A percentile compares a stretch with the other conserved stretches of the same genome.
These are phyloP conservation scores for Cytidiella melzeri DNA, from an alignment of 768 basidiomycete genomes.

Conservation along the genomic window DNA sequence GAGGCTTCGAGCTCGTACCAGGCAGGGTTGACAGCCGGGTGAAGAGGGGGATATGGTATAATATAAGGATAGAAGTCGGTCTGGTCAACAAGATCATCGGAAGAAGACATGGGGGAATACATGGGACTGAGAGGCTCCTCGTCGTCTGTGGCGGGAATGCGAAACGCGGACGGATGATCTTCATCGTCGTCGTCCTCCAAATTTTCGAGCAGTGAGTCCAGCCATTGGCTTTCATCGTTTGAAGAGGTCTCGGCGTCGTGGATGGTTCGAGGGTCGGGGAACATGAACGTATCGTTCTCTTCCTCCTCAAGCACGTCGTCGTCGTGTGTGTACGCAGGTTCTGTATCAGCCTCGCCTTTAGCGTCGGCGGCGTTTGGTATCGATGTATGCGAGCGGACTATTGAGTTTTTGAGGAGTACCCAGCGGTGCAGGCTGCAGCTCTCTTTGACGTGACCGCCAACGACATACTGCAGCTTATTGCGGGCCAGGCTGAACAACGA, in stretches of 20 bases:
- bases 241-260: conserved; percentile 35
- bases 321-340: not conserved
- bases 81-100: conserved; percentile 62
- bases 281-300: conserved; percentile 69
- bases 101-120: conserved; percentile 69
- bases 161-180: conserved; percentile 12
- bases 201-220: conserved; percentile 73
- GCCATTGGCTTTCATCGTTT: conserved; percentile 66
- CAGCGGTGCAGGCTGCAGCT: conserved; percentile 76
- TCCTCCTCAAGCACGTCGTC: conserved; percentile 43
- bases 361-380: conserved; percentile 26
- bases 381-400: conserved; percentile 21
- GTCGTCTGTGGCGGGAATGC: conserved; percentile 50
- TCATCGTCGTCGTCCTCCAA: conserved; percentile 71
- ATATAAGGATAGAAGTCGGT: conserved; percentile 44
- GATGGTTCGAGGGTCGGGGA: conserved; percentile 64
- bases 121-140: conserved; percentile 50
- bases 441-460: conserved; percentile 50
- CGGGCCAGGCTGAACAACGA: conserved; percentile 61
- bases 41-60: conserved; percentile 61
- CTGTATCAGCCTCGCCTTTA: conserved; percentile 1
- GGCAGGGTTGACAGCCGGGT: conserved; percentile 48
- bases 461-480: conserved; percentile 64
- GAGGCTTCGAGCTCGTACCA: conserved; percentile 41
- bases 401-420: conserved; percentile 83